These are phyloP conservation scores for Martiniozyma abietophila DNA, from an alignment of 805 yeast species.

Conservation along the genomic window DNA sequence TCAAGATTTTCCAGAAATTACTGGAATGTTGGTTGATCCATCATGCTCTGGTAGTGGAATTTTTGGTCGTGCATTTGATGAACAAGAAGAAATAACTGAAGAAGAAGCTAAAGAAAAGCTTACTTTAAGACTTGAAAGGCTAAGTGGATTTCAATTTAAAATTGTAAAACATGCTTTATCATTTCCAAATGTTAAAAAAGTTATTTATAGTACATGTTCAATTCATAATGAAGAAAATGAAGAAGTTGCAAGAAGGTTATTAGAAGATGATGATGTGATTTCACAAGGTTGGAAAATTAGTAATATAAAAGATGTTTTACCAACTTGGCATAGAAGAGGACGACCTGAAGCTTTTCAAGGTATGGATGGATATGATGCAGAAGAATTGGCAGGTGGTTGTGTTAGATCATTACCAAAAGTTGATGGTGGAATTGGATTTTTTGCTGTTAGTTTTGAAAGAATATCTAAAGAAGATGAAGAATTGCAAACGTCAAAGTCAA, in stretches of 20 bases:
- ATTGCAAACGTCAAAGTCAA: neutral
- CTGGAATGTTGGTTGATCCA: constrained; percentile 88
- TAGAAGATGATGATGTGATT: constrained; percentile 57
- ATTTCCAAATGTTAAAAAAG: constrained; percentile 66
- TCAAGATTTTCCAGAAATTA: constrained; percentile 49
- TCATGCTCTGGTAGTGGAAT: constrained; percentile 98
- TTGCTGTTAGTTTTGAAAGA: constrained; percentile 85
- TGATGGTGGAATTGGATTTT: constrained; percentile 99
- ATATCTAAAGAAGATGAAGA: constrained; percentile 3
- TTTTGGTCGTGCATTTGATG: constrained; percentile 76
- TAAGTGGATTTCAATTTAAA: constrained; percentile 79
- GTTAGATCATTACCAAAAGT: constrained; percentile 74
- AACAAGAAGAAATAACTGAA: constrained; percentile 31
- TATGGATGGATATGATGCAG: constrained; percentile 29
- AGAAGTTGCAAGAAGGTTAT: constrained; percentile 72
- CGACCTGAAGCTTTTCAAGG: constrained; percentile 56
- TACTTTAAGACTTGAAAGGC: constrained; percentile 54
- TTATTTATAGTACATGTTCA: constrained; percentile 94
- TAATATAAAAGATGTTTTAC: constrained; percentile 53
- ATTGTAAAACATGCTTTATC: constrained; percentile 82
- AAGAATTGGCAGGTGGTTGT: constrained; percentile 71
- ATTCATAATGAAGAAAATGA: constrained; percentile 92
- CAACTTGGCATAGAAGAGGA: constrained; percentile 86
- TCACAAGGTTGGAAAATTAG: constrained; percentile 69
- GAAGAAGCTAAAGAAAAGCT: constrained; percentile 30